Conservation (phyloP, 805 yeast genomes). For the Candida sanyiensis region DNA sequence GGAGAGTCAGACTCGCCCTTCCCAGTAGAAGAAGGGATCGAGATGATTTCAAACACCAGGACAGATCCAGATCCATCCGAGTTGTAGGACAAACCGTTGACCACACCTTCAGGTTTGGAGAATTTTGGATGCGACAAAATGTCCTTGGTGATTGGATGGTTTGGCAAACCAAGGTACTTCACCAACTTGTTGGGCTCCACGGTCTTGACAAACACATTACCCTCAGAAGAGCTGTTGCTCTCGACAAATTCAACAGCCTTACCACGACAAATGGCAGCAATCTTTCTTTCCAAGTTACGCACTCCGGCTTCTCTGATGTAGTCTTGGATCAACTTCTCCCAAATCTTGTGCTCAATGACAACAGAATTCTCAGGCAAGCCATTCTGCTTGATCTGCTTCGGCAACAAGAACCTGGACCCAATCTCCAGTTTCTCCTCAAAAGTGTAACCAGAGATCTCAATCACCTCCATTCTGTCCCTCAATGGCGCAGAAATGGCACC, state of each 20-base stretch:
- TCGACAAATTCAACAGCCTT: conserved; percentile 65
- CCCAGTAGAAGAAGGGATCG: conserved; percentile 39
- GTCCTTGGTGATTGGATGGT: conserved; percentile 37
- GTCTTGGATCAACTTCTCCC: conserved; percentile 55
- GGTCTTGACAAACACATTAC: conserved; percentile 10
- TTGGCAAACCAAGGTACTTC: conserved; percentile 64
- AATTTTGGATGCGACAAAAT: conserved; percentile 39
- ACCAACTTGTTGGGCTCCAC: conserved; percentile 54
- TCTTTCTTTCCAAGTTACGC: conserved; percentile 65
- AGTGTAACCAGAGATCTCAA: conserved; percentile 74
- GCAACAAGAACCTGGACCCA: conserved; percentile 61
- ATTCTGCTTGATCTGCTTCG: conserved; percentile 65
- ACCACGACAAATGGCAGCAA: conserved; percentile 73
- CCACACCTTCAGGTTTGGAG: conserved; percentile 62
- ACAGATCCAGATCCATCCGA: conserved; percentile 83
- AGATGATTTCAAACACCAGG: conserved; percentile 70
- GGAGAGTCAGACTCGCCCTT: conserved; percentile 30
- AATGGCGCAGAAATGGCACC: conserved; percentile 69
- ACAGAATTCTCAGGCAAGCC: conserved; percentile 50
- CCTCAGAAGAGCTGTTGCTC: conserved; percentile 3
- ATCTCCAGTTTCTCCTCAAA: conserved; percentile 70
- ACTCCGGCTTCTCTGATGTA: conserved; percentile 88
- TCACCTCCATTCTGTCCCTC: conserved; percentile 78
- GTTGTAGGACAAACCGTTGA: conserved; percentile 83
- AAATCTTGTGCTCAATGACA: conserved; percentile 43